A percentile compares a stretch with the other conserved stretches of the same genome.
phyloP scores from a whole-genome alignment of 495 filamentous ascomycete genomes.

The Pseudoneurospora amorphoporcata region DNA sequence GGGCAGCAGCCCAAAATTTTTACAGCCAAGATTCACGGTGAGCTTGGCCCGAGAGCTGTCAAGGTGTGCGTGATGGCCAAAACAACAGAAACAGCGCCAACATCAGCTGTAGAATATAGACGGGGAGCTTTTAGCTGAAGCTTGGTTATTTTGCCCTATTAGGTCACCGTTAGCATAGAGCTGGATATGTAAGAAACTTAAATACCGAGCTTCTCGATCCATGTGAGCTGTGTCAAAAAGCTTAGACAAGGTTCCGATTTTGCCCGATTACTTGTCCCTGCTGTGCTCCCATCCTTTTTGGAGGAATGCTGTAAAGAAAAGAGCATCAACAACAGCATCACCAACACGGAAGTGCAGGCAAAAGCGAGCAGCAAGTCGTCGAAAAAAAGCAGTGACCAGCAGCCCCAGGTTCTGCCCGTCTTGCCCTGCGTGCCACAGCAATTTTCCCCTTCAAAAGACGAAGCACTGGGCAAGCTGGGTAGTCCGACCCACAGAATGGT shows the following conservation, averaged over 20 bases:
- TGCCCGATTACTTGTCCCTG: neutral
- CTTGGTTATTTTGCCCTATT: neutral
- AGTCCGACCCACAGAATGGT: constrained; percentile 19
- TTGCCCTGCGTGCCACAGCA: constrained; percentile 13
- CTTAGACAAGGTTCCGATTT: neutral
- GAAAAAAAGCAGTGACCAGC: neutral
- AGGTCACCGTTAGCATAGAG: neutral
- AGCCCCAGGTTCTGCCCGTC: neutral
- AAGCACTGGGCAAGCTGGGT: constrained; percentile 6
- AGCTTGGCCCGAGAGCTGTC: neutral
- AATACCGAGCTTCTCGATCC: neutral
- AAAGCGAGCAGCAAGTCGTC: neutral
- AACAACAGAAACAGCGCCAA: neutral
- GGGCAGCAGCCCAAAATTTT: constrained; percentile 19
- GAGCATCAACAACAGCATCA: neutral
- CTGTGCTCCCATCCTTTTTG: neutral
- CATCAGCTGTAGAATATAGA: neutral
- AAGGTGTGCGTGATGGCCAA: neutral
- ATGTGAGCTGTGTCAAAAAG: neutral
- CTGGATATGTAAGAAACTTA: neutral
- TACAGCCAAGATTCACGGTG: constrained; percentile 3
- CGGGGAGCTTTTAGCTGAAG: neutral
- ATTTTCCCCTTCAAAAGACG: constrained; percentile 6
- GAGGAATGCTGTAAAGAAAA: neutral
- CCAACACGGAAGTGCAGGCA: neutral